A percentile compares a stretch with the other conserved stretches of the same genome.
These are phyloP conservation scores for Cordia subcordata DNA, from an alignment of 257 asterid species.

Conservation along the genomic window DNA sequence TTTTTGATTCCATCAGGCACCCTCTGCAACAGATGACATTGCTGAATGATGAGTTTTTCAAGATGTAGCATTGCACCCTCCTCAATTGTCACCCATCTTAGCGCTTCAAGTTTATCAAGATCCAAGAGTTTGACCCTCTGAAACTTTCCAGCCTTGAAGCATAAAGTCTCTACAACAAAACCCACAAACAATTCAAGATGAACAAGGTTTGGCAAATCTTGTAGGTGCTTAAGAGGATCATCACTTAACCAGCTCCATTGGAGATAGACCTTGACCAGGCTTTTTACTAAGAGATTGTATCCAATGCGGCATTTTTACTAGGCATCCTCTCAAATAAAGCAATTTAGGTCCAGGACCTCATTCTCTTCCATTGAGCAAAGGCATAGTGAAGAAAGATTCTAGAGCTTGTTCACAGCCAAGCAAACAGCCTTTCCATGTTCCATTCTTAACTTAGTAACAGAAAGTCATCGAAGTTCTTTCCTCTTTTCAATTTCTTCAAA, in stretches of 20 bases:
- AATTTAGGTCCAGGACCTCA: slow-evolving; percentile 26
- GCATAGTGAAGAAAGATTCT: slow-evolving; percentile 18
- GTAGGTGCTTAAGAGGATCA: slow-evolving; percentile 30
- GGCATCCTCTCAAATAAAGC: slow-evolving; percentile 21
- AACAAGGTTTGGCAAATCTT: slow-evolving; percentile 36
- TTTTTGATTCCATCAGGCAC: slow-evolving; percentile 20
- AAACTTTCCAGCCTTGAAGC: slow-evolving; percentile 21
- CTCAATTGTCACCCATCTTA: slow-evolving; percentile 4
- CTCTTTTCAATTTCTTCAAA: slow-evolving; percentile 20
- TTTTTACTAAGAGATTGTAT: slow-evolving; percentile 19
- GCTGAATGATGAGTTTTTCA: slow-evolving; percentile 9
- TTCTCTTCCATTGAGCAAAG: slow-evolving; percentile 18
- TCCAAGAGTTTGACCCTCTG: slow-evolving; percentile 13
- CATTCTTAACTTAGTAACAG: slow-evolving; percentile 25
- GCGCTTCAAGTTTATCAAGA: slow-evolving; percentile 11
- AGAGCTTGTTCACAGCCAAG: slow-evolving; percentile 24
- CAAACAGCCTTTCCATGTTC: slow-evolving; percentile 27
- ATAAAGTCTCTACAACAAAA: slow-evolving; percentile 13
- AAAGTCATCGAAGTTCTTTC: slow-evolving; percentile 21
- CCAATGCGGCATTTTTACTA: slow-evolving; percentile 27
- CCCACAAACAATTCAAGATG: slow-evolving; percentile 23
- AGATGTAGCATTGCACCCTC: slow-evolving; percentile 24
- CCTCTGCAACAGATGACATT: slow-evolving; percentile 10
- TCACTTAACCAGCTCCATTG: slow-evolving; percentile 26
- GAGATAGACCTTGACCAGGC: slow-evolving; percentile 23